Evolutionary conservation across 1,284 basidiomycete genomes (phyloP).

Genomic region (Paramarasmius palmivorus): DNA sequence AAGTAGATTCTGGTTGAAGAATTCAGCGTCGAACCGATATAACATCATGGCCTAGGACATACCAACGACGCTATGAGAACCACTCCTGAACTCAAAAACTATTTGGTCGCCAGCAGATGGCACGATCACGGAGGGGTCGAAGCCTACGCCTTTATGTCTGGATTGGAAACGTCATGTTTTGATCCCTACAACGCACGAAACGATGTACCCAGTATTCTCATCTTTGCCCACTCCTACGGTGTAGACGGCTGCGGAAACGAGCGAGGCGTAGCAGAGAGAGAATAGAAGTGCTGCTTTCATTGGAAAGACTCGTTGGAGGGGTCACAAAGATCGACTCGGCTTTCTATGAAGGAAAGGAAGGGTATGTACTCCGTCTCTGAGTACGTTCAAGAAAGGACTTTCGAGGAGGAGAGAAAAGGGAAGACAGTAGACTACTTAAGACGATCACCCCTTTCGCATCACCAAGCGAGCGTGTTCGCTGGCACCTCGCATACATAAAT

Average conservation of each 20-base stretch:
- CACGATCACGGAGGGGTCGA: conserved; percentile 37
- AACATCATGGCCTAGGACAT: conserved; percentile 16
- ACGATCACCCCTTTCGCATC: too few species aligned
- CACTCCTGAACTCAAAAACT: conserved; percentile 36
- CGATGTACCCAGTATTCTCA: conserved; percentile 33
- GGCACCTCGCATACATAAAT: too few species aligned
- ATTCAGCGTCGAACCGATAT: neutral
- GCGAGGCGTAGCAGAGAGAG: conserved; percentile 9
- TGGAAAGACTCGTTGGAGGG: too few species aligned
- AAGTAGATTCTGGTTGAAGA: conserved; percentile 29
- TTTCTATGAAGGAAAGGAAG: too few species aligned
- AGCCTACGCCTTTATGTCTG: conserved; percentile 37
- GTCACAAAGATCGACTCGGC: too few species aligned
- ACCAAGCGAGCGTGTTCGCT: too few species aligned
- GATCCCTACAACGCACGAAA: neutral
- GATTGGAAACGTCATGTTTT: neutral
- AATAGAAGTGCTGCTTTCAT: too few species aligned
- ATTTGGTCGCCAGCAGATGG: conserved; percentile 32
- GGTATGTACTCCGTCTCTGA: too few species aligned
- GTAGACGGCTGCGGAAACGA: conserved; percentile 27
- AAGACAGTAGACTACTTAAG: too few species aligned
- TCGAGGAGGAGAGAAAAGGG: too few species aligned
- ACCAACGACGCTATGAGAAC: conserved; percentile 37
- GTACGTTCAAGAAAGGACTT: too few species aligned
- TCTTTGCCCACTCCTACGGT: conserved; percentile 37